phyloP scores from a whole-genome alignment of 73 alveolate species.

The Effrenium voratum region DNA sequence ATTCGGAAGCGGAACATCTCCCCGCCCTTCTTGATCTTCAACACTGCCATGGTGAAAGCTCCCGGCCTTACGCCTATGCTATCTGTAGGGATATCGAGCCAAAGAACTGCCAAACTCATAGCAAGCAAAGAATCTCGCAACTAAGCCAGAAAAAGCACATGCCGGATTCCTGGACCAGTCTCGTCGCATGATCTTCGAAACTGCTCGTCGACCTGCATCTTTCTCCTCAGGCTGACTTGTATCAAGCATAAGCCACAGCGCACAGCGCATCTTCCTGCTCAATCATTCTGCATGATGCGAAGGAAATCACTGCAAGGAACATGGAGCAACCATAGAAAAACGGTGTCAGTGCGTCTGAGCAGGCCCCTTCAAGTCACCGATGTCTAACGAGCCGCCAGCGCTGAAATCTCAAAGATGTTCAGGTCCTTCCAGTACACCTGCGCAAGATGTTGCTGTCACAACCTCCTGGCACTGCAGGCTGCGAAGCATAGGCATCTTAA shows the following conservation, averaged over 20 bases:
- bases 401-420: constrained; percentile 54
- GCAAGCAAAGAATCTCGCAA: no score
- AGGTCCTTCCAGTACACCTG: constrained; percentile 79
- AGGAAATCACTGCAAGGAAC: no score
- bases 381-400: constrained; percentile 22
- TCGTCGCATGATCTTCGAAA: constrained; percentile 73
- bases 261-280: no score
- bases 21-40: constrained; percentile 46
- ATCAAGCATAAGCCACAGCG: no score
- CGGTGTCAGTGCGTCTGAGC: no score
- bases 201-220: constrained; percentile 77
- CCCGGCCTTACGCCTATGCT: not conserved
- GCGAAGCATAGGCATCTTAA: not conserved
- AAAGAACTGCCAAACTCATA: not conserved
- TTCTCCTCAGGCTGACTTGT: constrained; percentile 58
- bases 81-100: not conserved
- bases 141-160: no score
- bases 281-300: no score
- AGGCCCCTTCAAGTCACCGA: no score
- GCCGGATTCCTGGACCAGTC: constrained; percentile 83
- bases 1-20: constrained; percentile 74
- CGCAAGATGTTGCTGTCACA: no score
- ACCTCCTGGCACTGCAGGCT: no score
- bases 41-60: constrained; percentile 51
- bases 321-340: no score